Conservation (phyloP, 139 green algal genomes). For the Zygnema cylindricum region DNA sequence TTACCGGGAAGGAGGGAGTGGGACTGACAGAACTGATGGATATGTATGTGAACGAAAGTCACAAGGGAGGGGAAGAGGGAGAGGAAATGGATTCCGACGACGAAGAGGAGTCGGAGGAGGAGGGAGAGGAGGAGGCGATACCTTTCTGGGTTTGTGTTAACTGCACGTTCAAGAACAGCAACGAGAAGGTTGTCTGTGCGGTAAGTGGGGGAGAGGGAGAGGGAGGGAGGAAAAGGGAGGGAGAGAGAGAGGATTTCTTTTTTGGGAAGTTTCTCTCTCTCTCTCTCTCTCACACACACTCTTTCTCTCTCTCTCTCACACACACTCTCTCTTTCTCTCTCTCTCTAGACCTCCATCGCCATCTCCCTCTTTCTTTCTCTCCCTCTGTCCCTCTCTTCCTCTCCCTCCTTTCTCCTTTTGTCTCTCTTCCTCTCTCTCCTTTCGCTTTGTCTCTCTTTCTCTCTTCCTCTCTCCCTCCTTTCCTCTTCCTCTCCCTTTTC, state of each 20-base stretch:
- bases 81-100: neutral
- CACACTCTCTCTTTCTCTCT: too few species aligned
- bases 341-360: neutral
- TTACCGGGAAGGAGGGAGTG: neutral
- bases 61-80: neutral
- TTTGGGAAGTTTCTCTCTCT: too few species aligned
- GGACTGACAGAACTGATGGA: neutral
- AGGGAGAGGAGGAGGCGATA: neutral
- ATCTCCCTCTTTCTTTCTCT: neutral
- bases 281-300: too few species aligned
- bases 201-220: neutral
- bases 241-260: too few species aligned
- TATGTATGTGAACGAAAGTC: neutral
- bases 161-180: neutral
- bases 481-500: neutral
- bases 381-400: neutral
- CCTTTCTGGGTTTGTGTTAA: neutral
- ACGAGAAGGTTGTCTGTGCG: neutral
- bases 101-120: neutral
- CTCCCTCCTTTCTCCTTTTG: neutral
- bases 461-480: neutral
- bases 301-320: too few species aligned
- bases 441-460: neutral
- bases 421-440: too few species aligned
- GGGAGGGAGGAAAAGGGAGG: too few species aligned